These are phyloP conservation scores for Talaromyces sp. DNA, from an alignment of 2,329 filamentous ascomycete genomes.

Conservation along the genomic window DNA sequence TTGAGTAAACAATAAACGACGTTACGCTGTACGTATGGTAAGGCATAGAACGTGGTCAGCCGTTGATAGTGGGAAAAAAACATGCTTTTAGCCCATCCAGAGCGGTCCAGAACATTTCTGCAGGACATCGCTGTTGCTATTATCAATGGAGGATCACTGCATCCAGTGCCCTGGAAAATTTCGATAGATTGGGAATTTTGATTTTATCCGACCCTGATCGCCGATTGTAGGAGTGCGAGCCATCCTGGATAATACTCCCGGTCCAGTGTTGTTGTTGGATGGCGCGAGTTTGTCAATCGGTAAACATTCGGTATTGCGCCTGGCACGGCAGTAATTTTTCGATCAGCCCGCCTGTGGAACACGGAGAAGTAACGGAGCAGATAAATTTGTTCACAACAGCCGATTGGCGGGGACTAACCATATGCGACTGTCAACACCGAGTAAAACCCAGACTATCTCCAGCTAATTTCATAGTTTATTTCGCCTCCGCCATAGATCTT, in stretches of 20 bases:
- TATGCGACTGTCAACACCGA: not conserved
- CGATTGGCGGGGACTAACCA: conserved; percentile 2
- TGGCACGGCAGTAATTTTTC: not conserved
- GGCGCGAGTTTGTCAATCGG: not conserved
- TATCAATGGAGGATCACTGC: not conserved
- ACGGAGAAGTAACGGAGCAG: not conserved
- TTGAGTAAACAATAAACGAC: not conserved
- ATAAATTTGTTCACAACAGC: not conserved
- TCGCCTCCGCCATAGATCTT: not conserved
- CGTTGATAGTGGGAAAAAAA: not conserved
- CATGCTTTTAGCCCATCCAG: not conserved
- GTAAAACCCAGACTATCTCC: not conserved
- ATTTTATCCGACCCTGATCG: not conserved
- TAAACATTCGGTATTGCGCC: conserved; percentile 2
- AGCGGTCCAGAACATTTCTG: conserved; percentile 1
- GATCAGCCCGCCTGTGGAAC: not conserved
- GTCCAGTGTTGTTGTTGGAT: not conserved
- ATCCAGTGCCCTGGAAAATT: not conserved
- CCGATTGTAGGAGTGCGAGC: not conserved
- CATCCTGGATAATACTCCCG: not conserved
- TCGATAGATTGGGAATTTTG: not conserved
- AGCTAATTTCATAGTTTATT: conserved; percentile 2
- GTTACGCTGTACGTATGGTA: not conserved
- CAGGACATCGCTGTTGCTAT: not conserved
- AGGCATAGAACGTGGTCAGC: conserved; percentile 2